A percentile compares a stretch with the other conserved stretches of the same genome.
These are phyloP conservation scores for Grigorovia yakushimaensis DNA, from an alignment of 805 yeast genomes.

Conservation along the genomic window DNA sequence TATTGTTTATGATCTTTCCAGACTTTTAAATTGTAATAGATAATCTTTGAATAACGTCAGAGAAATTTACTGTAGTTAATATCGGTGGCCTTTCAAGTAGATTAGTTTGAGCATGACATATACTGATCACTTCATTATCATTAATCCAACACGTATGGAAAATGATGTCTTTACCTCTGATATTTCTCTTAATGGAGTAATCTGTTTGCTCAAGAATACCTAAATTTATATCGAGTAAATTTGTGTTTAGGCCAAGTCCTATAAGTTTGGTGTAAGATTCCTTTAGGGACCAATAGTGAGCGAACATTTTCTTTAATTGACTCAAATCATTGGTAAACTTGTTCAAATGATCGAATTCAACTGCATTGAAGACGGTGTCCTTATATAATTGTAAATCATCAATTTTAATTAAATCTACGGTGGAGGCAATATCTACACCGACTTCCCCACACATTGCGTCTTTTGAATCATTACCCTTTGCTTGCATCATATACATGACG, in stretches of 20 bases:
- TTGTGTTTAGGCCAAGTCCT: conserved; percentile 49
- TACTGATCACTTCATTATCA: conserved; percentile 12
- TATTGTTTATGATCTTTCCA: conserved; percentile 1
- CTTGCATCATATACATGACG: conserved; percentile 33
- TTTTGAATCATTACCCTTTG: conserved; percentile 6
- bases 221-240: conserved; percentile 25
- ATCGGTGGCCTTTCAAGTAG: neutral
- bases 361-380: conserved; percentile 31
- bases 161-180: conserved; percentile 7
- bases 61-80: neutral
- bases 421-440: conserved; percentile 42
- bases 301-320: conserved; percentile 29
- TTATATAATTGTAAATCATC: conserved; percentile 30
- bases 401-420: conserved; percentile 10
- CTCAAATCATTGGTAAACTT: conserved; percentile 6
- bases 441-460: conserved; percentile 15
- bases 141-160: conserved; percentile 20
- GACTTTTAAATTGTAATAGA: neutral
- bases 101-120: conserved; percentile 3
- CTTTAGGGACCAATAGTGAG: conserved; percentile 69
- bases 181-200: conserved; percentile 1
- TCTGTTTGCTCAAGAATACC: conserved; percentile 3
- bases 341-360: conserved; percentile 30
- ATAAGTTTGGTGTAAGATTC: conserved; percentile 62
- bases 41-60: neutral